A percentile compares a stretch with the other conserved stretches of the same genome.
phyloP scores from a whole-genome alignment of 805 yeast species.

The Candida railenensis region DNA sequence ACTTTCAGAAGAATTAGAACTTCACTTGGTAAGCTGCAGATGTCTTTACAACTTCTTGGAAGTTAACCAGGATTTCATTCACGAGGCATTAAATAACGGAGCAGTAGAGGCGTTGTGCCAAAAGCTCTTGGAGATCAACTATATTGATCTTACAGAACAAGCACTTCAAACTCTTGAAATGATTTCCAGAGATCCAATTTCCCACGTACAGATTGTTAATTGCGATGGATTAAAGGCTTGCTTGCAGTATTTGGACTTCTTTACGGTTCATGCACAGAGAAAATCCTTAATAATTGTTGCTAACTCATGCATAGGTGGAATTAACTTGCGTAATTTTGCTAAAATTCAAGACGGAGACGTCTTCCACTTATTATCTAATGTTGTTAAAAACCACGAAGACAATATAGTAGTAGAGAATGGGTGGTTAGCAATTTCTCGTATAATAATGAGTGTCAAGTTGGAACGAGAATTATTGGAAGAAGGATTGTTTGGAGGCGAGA shows the following conservation, averaged over 20 bases:
- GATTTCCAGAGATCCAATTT: conserved; percentile 56
- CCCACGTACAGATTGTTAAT: conserved; percentile 48
- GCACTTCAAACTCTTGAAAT: conserved; percentile 73
- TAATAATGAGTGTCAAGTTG: conserved; percentile 48
- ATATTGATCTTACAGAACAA: conserved; percentile 91
- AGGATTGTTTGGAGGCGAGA: not conserved
- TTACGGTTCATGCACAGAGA: conserved; percentile 85
- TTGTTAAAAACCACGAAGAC: conserved; percentile 57
- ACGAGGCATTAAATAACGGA: conserved; percentile 61
- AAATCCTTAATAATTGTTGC: conserved; percentile 75
- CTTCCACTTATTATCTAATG: conserved; percentile 58
- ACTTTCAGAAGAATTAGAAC: conserved; percentile 65
- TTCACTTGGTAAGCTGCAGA: conserved; percentile 82
- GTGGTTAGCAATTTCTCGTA: conserved; percentile 62
- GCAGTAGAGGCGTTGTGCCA: conserved; percentile 64
- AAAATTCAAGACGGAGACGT: conserved; percentile 46
- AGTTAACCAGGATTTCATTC: conserved; percentile 62
- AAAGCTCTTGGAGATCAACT: conserved; percentile 71
- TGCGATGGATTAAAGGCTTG: conserved; percentile 66
- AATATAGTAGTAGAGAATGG: conserved; percentile 58
- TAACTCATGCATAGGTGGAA: conserved; percentile 52
- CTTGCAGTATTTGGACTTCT: conserved; percentile 77
- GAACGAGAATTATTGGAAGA: conserved; percentile 45
- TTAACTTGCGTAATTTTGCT: conserved; percentile 43
- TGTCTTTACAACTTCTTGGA: conserved; percentile 81